Evolutionary conservation across 768 basidiomycete genomes (phyloP).

Genomic region (Cystofilobasidium macerans): DNA sequence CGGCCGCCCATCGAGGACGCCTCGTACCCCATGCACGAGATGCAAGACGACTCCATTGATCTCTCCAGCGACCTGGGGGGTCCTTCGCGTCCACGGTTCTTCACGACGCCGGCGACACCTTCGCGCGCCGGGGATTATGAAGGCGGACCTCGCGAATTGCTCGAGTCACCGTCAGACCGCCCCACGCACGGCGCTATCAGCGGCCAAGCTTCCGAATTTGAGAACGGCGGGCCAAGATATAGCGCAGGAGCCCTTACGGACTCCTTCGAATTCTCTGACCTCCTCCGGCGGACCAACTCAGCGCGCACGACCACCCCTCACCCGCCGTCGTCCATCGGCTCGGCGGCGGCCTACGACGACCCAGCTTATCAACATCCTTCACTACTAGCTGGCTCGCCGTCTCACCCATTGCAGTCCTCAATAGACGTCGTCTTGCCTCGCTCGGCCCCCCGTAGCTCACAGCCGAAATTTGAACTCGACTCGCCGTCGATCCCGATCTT

Average conservation of each 20-base stretch:
- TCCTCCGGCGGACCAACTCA: constrained; percentile 22
- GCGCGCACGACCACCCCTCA: constrained; percentile 15
- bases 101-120: background rate
- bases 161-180: constrained; percentile 8
- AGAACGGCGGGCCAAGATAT: no score
- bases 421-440: no score
- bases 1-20: no score
- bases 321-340: background rate
- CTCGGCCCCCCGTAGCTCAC: no score
- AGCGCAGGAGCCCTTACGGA: constrained; percentile 19
- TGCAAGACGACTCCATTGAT: background rate
- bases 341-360: no score
- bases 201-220: no score
- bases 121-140: background rate
- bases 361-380: no score
- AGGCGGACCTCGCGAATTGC: background rate
- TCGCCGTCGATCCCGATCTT: constrained; percentile 20
- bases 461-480: background rate
- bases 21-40: no score
- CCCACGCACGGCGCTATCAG: constrained; percentile 1
- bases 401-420: background rate
- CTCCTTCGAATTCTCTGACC: constrained; percentile 25
- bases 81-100: background rate
- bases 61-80: background rate
- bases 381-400: no score